Percentiles rank a stretch among this genome's conserved stretches.
phyloP scores from a whole-genome alignment of 106 monocot genomes.

The Acorus gramineus region DNA sequence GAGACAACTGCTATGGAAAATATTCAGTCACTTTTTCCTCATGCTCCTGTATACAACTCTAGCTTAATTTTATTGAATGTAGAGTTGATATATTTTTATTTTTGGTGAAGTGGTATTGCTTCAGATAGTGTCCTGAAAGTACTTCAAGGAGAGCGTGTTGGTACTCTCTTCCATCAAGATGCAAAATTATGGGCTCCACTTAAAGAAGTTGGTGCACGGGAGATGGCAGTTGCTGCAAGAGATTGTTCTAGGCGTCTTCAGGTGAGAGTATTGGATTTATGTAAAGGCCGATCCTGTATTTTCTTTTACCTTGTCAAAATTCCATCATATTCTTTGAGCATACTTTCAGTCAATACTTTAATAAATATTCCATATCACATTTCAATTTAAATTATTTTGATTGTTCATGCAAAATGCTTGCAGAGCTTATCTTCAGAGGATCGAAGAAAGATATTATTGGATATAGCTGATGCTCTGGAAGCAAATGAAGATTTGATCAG shows the following conservation, averaged over 20 bases:
- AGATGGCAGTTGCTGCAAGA: constrained; percentile 95
- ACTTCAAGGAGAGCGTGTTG: constrained; percentile 73
- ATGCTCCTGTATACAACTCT: too few relatives aligned
- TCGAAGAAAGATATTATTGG: constrained; percentile 69
- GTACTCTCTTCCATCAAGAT: constrained; percentile 87
- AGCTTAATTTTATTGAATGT: too few relatives aligned
- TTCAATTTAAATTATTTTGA: not conserved
- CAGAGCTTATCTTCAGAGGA: constrained; percentile 69
- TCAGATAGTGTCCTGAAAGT: constrained; percentile 69
- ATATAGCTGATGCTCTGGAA: constrained; percentile 83
- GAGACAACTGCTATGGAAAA: too few relatives aligned
- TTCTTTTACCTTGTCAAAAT: not conserved
- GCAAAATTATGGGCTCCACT: constrained; percentile 45
- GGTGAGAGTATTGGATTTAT: constrained; percentile 21
- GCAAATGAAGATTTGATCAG: constrained; percentile 59
- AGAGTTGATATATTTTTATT: too few relatives aligned
- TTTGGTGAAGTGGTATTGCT: constrained; percentile 55
- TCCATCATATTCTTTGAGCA: too few relatives aligned
- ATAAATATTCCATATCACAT: constrained; percentile 1
- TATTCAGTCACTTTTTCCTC: too few relatives aligned
- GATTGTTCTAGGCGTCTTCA: constrained; percentile 89
- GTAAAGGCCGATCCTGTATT: not conserved
- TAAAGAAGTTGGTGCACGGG: constrained; percentile 52
- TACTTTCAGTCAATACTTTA: not conserved
- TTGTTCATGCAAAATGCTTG: not conserved